phyloP scores from a whole-genome alignment of 1,284 basidiomycete species.

The Volvariella surrecta region DNA sequence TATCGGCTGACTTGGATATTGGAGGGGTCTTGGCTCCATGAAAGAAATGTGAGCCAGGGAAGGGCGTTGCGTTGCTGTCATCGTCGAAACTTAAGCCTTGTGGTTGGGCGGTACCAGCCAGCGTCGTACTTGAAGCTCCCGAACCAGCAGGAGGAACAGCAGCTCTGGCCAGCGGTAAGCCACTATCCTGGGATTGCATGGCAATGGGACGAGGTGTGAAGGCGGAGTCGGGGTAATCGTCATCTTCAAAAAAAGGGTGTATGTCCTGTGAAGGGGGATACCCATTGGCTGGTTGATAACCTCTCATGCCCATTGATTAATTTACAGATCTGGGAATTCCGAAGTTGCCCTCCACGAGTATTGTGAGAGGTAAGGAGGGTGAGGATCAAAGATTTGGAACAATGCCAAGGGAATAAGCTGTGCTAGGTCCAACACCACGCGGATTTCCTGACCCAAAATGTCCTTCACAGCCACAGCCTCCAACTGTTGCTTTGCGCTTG shows the following conservation, averaged over 20 bases:
- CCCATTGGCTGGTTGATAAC: constrained; percentile 50
- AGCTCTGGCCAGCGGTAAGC: constrained; percentile 46
- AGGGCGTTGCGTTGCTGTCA: constrained; percentile 39
- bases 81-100: constrained; percentile 70
- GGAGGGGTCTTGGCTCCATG: constrained; percentile 16
- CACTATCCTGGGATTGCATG: constrained; percentile 67
- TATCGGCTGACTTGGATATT: constrained; percentile 19
- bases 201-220: constrained; percentile 42
- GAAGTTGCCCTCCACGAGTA: too few species aligned
- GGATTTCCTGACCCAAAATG: not conserved
- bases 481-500: not conserved
- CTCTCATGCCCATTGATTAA: constrained; percentile 12
- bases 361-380: too few species aligned
- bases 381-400: too few species aligned
- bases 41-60: constrained; percentile 36
- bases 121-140: constrained; percentile 34
- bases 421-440: not conserved
- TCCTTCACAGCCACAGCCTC: not conserved
- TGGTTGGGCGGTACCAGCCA: constrained; percentile 34
- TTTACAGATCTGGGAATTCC: constrained; percentile 1
- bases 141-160: constrained; percentile 56
- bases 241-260: constrained; percentile 80
- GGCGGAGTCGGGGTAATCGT: constrained; percentile 59
- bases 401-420: too few species aligned
- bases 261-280: constrained; percentile 53